Conservation (phyloP, 2,329 filamentous ascomycete species). For the Aspergillus persii region DNA sequence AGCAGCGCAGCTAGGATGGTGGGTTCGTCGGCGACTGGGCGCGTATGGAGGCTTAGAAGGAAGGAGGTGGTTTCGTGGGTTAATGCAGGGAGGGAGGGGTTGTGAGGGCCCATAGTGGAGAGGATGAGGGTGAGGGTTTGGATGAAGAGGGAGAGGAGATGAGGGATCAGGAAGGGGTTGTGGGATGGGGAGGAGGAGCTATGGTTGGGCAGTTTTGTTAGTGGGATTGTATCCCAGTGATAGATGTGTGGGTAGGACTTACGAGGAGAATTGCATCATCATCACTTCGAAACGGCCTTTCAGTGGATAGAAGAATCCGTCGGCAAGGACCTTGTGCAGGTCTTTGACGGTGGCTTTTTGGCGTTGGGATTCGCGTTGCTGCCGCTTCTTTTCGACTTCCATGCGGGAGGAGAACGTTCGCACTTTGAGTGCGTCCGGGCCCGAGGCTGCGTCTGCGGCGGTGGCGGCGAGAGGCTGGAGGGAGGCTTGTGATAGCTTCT, state of each 20-base stretch:
- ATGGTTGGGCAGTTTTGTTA: conserved; percentile 6
- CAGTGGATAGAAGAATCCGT: conserved; percentile 82
- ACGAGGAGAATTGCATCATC: conserved; percentile 54
- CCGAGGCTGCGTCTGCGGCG: conserved; percentile 75
- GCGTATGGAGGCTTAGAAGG: conserved; percentile 65
- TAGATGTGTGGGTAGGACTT: conserved; percentile 16
- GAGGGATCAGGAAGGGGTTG: conserved; percentile 69
- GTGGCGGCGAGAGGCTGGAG: conserved; percentile 77
- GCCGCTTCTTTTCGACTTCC: conserved; percentile 57
- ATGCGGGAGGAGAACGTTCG: conserved; percentile 82
- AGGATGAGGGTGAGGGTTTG: conserved; percentile 83
- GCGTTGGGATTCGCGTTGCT: conserved; percentile 43
- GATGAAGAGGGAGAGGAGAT: conserved; percentile 74
- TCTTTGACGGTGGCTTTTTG: conserved; percentile 68
- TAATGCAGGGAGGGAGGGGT: conserved; percentile 71
- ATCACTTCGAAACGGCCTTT: conserved; percentile 74
- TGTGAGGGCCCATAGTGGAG: conserved; percentile 78
- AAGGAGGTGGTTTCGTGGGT: conserved; percentile 82
- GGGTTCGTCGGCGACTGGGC: conserved; percentile 57
- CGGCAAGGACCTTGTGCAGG: conserved; percentile 71
- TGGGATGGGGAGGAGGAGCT: conserved; percentile 39
- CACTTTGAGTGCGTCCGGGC: conserved; percentile 82
- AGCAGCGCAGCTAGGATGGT: conserved; percentile 71
- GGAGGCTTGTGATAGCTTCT: conserved; percentile 66
- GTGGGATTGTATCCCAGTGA: neutral